Conservation (phyloP, 202 grass and related monocot species). For the Musa balbisiana region DNA sequence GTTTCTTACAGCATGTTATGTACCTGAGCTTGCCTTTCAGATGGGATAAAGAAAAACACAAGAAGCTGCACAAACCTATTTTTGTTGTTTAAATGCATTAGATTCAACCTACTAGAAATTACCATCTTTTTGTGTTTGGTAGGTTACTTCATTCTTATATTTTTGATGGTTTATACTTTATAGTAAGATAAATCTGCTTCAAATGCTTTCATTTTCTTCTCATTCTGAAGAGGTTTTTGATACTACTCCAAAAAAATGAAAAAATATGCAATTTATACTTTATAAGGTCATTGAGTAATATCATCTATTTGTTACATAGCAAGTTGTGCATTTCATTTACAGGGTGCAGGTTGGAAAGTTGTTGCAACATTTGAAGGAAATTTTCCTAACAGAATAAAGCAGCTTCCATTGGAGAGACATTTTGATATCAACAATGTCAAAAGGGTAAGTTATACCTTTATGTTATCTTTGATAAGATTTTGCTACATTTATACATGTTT, state of each 20-base stretch:
- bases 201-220: no score
- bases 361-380: constrained; percentile 82
- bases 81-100: neutral
- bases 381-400: constrained; percentile 77
- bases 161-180: no score
- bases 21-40: neutral
- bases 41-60: neutral
- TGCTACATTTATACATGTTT: constrained; percentile 6
- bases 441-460: constrained; percentile 47
- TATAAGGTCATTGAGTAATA: neutral
- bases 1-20: neutral
- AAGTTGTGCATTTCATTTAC: constrained; percentile 9
- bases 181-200: no score
- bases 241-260: no score
- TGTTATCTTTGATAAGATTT: neutral
- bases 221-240: no score
- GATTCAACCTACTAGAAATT: neutral
- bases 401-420: constrained; percentile 77
- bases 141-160: no score
- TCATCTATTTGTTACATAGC: neutral
- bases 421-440: constrained; percentile 96
- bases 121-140: no score
- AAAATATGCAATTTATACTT: neutral
- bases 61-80: neutral
- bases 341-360: constrained; percentile 90